A percentile compares a stretch with the other conserved stretches of the same genome.
Evolutionary conservation across 2,329 filamentous ascomycete species (phyloP).

Genomic region (Paecilomyces sp.): DNA sequence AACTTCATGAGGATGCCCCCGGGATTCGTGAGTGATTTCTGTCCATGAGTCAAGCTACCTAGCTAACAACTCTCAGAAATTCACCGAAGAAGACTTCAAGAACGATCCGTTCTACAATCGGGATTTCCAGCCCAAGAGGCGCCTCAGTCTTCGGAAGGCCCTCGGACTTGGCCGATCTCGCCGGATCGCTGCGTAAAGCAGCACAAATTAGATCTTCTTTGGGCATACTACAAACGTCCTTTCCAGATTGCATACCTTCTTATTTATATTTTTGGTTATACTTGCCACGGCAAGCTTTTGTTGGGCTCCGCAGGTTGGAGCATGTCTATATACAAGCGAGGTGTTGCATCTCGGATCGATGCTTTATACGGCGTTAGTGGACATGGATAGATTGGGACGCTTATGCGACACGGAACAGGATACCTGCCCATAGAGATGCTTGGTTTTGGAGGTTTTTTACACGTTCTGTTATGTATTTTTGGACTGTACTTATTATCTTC

Average conservation of each 20-base stretch:
- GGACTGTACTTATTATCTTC: not conserved
- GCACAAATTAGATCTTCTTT: not conserved
- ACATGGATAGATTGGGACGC: not conserved
- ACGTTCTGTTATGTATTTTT: not conserved
- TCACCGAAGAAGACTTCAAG: slow-evolving; percentile 33
- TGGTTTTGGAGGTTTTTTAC: not conserved
- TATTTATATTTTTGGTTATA: not conserved
- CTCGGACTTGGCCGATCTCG: not conserved
- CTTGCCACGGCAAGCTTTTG: not conserved
- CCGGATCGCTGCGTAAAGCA: not conserved
- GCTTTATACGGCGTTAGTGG: not conserved
- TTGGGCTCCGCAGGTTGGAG: not conserved
- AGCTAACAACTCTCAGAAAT: slow-evolving; percentile 21
- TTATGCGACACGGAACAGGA: not conserved
- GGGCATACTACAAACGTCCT: not conserved
- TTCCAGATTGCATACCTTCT: not conserved
- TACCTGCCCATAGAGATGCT: not conserved
- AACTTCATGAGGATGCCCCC: slow-evolving; percentile 67
- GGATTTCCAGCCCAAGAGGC: slow-evolving; percentile 3
- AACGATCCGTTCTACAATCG: slow-evolving; percentile 30
- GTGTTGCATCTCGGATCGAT: not conserved
- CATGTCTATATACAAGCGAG: not conserved
- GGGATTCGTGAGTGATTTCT: slow-evolving; percentile 54
- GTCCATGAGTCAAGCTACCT: slow-evolving; percentile 1
- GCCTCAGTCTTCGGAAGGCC: not conserved